phyloP scores from a whole-genome alignment of 139 green algal species.

The Limnomonas spitsbergensis region DNA sequence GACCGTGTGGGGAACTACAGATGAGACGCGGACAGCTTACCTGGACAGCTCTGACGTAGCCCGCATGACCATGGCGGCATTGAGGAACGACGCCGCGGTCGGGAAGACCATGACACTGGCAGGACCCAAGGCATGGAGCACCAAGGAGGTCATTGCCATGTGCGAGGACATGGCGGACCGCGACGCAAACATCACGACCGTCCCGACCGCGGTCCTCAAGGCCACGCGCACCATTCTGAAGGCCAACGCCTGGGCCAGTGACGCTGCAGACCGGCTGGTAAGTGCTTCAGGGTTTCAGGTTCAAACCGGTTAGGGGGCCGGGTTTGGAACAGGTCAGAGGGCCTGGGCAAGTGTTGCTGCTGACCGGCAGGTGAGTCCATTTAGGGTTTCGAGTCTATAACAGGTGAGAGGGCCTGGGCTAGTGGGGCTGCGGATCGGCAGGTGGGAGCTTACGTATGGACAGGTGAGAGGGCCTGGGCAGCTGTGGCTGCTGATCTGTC shows the following conservation, averaged over 20 bases:
- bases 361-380: neutral
- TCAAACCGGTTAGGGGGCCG: no score
- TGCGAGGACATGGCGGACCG: slow-evolving; percentile 85
- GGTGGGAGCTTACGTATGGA: no score
- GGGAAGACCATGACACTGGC: slow-evolving; percentile 83
- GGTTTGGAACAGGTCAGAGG: no score
- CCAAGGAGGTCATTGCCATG: slow-evolving; percentile 85
- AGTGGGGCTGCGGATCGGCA: no score
- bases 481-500: no score
- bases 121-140: slow-evolving; percentile 87
- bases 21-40: slow-evolving; percentile 91
- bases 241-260: slow-evolving; percentile 86
- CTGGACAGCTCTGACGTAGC: slow-evolving; percentile 87
- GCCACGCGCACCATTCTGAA: slow-evolving; percentile 71
- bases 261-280: slow-evolving; percentile 87
- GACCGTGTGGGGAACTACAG: slow-evolving; percentile 93
- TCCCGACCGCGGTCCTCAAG: slow-evolving; percentile 89
- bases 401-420: neutral
- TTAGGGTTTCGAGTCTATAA: neutral
- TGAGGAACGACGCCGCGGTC: slow-evolving; percentile 68
- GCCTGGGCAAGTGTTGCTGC: no score
- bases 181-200: slow-evolving; percentile 79
- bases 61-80: slow-evolving; percentile 78
- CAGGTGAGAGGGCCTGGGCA: no score
- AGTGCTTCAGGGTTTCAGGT: slow-evolving; percentile 30